phyloP scores from a whole-genome alignment of 257 asterid genomes.

The Nyctanthes arbortristis region DNA sequence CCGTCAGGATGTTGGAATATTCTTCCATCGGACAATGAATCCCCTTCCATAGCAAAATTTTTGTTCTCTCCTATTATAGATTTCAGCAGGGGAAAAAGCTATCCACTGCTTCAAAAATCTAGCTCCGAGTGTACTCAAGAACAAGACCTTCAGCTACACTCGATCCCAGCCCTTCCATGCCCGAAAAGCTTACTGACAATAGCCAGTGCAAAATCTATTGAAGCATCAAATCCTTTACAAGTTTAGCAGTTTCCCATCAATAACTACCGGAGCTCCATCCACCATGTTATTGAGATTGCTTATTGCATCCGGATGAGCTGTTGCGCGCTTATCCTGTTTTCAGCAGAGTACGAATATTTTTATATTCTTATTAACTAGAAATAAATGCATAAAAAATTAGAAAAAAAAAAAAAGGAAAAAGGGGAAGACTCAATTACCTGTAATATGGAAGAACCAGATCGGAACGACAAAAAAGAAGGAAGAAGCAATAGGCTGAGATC shows the following conservation, averaged over 20 bases:
- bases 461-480: too few relatives aligned
- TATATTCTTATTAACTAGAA: too few relatives aligned
- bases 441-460: too few relatives aligned
- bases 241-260: conserved; percentile 82
- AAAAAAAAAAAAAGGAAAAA: too few relatives aligned
- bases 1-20: not conserved
- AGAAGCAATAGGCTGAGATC: too few relatives aligned
- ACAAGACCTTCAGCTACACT: conserved; percentile 97
- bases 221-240: conserved; percentile 63
- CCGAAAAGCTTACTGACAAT: conserved; percentile 85
- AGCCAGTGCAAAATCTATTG: conserved; percentile 69
- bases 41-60: not conserved
- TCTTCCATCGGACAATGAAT: not conserved
- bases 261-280: conserved; percentile 58
- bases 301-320: conserved; percentile 57
- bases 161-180: conserved; percentile 75
- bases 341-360: too few relatives aligned
- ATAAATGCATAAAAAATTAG: too few relatives aligned
- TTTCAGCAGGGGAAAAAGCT: too few relatives aligned
- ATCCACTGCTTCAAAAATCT: not conserved
- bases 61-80: too few relatives aligned
- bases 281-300: conserved; percentile 40
- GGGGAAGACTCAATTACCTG: too few relatives aligned
- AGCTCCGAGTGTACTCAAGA: conserved; percentile 51
- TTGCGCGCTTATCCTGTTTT: conserved; percentile 65